phyloP scores from a whole-genome alignment of 345 rosid species.

The Linum tenue region DNA sequence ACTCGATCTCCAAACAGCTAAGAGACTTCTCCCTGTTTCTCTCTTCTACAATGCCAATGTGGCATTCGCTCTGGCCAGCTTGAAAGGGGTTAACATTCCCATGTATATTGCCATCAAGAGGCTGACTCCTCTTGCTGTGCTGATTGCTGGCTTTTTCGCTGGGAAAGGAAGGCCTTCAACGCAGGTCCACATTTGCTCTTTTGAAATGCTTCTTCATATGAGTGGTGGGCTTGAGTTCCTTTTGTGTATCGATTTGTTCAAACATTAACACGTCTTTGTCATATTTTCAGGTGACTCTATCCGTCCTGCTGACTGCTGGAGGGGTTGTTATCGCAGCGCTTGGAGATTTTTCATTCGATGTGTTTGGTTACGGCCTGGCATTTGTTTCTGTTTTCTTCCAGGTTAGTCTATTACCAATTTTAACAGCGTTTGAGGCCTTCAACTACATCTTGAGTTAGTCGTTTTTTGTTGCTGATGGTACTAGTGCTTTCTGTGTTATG shows the following conservation, averaged over 20 bases:
- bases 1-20: constrained; percentile 51
- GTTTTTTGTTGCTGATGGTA: neutral
- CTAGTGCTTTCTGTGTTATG: constrained; percentile 18
- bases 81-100: constrained; percentile 95
- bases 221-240: neutral
- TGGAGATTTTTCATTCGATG: constrained; percentile 92
- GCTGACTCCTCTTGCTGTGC: constrained; percentile 87
- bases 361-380: constrained; percentile 85
- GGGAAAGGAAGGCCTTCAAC: constrained; percentile 75
- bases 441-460: neutral
- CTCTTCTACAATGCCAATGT: constrained; percentile 95
- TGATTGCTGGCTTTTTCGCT: constrained; percentile 54
- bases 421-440: constrained; percentile 5
- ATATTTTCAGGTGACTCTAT: constrained; percentile 62
- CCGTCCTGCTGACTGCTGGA: constrained; percentile 73
- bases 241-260: neutral
- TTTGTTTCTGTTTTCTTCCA: constrained; percentile 88
- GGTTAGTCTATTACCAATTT: constrained; percentile 22
- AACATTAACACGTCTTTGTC: constrained; percentile 12
- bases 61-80: constrained; percentile 92
- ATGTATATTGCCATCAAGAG: constrained; percentile 98
- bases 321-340: constrained; percentile 87
- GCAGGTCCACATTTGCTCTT: constrained; percentile 37
- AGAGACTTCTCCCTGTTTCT: constrained; percentile 71
- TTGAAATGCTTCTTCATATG: neutral